phyloP scores from a whole-genome alignment of 352 stramenopile species.

The Phytophthora tentaculata region DNA sequence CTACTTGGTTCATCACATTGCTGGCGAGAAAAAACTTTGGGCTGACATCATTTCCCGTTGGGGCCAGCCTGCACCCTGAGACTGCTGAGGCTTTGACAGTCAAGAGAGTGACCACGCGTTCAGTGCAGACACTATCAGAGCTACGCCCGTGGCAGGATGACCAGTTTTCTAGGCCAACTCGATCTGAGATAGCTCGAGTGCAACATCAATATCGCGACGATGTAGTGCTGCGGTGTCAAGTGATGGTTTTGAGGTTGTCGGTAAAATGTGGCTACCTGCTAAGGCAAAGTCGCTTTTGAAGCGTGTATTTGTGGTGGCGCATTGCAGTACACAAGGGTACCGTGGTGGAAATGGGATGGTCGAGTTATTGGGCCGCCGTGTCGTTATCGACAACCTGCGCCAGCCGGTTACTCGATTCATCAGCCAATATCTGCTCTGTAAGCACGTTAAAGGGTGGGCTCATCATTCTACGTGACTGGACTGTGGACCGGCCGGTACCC shows the following conservation, averaged over 20 bases:
- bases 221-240: not conserved
- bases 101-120: not conserved
- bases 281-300: not conserved
- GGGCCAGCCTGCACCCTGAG: not conserved
- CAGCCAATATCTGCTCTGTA: slow-evolving; percentile 2
- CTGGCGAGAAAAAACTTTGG: slow-evolving; percentile 23
- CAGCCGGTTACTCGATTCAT: not conserved
- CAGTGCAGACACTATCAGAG: not conserved
- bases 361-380: not conserved
- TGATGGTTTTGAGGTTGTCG: not conserved
- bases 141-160: not conserved
- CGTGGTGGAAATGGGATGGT: not conserved
- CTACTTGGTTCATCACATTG: slow-evolving; percentile 25
- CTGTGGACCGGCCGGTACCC: not conserved
- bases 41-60: slow-evolving; percentile 15
- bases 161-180: not conserved
- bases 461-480: slow-evolving; percentile 1
- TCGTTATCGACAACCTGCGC: not conserved
- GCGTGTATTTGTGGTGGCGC: not conserved
- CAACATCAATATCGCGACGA: not conserved
- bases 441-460: slow-evolving; percentile 9
- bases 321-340: not conserved
- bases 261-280: not conserved
- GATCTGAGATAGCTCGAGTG: not conserved
- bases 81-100: not conserved